Conservation (phyloP, 2,329 filamentous ascomycete species). For the Scedosporium boydii region DNA sequence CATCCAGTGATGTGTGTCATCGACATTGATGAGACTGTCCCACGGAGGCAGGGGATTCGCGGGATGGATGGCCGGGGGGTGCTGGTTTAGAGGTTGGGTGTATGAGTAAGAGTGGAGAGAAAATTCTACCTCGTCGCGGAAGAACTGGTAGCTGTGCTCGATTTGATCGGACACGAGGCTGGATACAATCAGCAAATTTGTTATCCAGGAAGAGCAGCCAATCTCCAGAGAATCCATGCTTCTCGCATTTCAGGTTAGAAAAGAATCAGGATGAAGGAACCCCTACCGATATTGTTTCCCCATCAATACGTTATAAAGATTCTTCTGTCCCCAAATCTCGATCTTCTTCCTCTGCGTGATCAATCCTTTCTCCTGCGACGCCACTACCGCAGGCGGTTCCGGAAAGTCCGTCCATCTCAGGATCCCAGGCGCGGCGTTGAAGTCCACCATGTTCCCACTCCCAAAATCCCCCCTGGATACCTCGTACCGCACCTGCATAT, state of each 20-base stretch:
- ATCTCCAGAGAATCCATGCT: no score
- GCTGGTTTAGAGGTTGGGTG: conserved; percentile 21
- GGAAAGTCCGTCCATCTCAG: conserved; percentile 52
- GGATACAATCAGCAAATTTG: conserved; percentile 5
- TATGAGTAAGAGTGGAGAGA: conserved; percentile 38
- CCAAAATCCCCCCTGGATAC: conserved; percentile 38
- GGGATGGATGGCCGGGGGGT: conserved; percentile 6
- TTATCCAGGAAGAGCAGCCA: not conserved
- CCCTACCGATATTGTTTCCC: conserved; percentile 46
- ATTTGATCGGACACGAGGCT: conserved; percentile 45
- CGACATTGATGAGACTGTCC: conserved; percentile 35
- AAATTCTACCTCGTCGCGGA: conserved; percentile 45
- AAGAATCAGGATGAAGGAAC: no score
- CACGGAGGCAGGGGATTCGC: conserved; percentile 32
- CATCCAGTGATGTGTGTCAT: conserved; percentile 42
- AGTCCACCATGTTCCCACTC: conserved; percentile 22
- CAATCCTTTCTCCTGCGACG: conserved; percentile 20
- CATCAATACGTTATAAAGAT: conserved; percentile 35
- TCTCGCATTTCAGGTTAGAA: no score
- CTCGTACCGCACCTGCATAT: conserved; percentile 46
- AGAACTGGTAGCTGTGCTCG: conserved; percentile 44
- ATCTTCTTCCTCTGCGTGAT: conserved; percentile 45
- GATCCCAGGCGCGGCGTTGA: conserved; percentile 34
- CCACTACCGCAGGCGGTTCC: conserved; percentile 38
- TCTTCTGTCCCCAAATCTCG: conserved; percentile 43